These are phyloP conservation scores for Aechmea fasciata DNA, from an alignment of 176 grass and related monocot genomes.

Conservation along the genomic window DNA sequence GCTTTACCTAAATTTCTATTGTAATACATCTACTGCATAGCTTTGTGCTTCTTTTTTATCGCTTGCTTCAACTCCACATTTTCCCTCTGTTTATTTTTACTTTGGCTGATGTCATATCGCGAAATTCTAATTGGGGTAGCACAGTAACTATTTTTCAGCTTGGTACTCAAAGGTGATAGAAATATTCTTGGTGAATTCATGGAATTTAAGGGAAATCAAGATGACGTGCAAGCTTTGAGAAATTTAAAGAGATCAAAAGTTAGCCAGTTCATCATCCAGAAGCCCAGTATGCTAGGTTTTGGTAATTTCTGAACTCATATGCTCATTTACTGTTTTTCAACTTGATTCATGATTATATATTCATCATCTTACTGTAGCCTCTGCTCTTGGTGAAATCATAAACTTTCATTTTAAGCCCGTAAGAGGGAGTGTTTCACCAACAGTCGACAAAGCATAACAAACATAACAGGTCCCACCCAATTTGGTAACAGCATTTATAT, in stretches of 20 bases:
- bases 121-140: not conserved
- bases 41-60: not conserved
- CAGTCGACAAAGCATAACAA: no score
- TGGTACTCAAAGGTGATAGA: slow-evolving; percentile 68
- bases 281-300: slow-evolving; percentile 73
- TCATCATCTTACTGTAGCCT: not conserved
- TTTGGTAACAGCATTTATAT: no score
- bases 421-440: no score
- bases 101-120: not conserved
- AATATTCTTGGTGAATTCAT: slow-evolving; percentile 88
- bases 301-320: slow-evolving; percentile 19
- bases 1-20: no score
- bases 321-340: not conserved
- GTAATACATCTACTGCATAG: not conserved
- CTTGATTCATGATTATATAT: no score
- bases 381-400: not conserved
- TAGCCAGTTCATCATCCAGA: slow-evolving; percentile 61
- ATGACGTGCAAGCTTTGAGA: slow-evolving; percentile 69
- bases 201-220: slow-evolving; percentile 76
- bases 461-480: no score
- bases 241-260: slow-evolving; percentile 91
- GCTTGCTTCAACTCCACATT: not conserved
- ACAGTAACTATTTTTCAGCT: slow-evolving; percentile 32
- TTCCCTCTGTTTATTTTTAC: not conserved
- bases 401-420: no score